Conservation (phyloP, 768 basidiomycete species). For the Amanita thiersii region DNA sequence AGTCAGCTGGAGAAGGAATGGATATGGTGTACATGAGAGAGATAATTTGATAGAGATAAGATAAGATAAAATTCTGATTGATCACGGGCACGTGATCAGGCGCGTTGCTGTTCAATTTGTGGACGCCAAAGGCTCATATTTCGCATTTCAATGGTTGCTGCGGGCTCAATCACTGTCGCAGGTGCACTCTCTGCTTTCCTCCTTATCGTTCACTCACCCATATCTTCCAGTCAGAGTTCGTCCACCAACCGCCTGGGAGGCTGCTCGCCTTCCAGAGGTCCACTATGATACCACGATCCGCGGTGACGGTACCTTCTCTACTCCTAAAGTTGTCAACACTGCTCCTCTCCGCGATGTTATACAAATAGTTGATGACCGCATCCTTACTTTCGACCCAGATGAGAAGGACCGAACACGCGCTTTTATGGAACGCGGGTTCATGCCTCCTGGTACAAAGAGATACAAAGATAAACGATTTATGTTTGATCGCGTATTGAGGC, state of each 20-base stretch:
- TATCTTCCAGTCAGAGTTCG: conserved; percentile 71
- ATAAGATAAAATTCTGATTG: conserved; percentile 19
- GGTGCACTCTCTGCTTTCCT: conserved; percentile 33
- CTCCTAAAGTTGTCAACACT: conserved; percentile 48
- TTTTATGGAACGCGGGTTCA: conserved; percentile 78
- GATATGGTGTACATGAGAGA: conserved; percentile 28
- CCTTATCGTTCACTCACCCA: conserved; percentile 10
- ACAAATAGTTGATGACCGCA: conserved; percentile 89
- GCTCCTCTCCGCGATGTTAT: conserved; percentile 69
- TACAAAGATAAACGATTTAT: conserved; percentile 97
- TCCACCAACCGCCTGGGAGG: conserved; percentile 80
- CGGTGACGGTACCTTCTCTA: conserved; percentile 80
- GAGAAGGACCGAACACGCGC: conserved; percentile 76
- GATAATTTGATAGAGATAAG: conserved; percentile 1
- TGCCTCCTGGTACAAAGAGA: conserved; percentile 82
- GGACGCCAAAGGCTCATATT: conserved; percentile 12
- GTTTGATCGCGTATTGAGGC: conserved; percentile 90
- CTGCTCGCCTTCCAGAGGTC: conserved; percentile 73
- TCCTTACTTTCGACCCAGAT: conserved; percentile 93
- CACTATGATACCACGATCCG: conserved; percentile 64
- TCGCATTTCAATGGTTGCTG: conserved; percentile 54
- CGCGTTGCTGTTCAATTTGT: conserved; percentile 29
- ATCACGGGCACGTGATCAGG: conserved; percentile 29
- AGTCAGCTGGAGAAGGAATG: conserved; percentile 71
- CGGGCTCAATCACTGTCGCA: conserved; percentile 84